Evolutionary conservation across 352 stramenopile genomes (phyloP).

Genomic region (Pythium utonaiense): DNA sequence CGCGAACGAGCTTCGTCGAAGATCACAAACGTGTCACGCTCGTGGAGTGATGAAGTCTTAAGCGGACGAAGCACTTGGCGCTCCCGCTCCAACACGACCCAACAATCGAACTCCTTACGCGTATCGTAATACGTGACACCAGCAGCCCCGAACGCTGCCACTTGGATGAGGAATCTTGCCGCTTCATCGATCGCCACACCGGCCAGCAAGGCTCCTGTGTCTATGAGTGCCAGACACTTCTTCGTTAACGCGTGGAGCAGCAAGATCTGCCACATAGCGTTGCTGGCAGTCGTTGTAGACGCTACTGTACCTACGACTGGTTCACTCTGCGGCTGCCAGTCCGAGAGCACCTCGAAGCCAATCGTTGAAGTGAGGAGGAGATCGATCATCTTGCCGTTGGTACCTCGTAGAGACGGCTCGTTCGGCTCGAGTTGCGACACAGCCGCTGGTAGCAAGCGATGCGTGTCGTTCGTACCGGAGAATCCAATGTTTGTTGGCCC

Average conservation of each 20-base stretch:
- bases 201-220: constrained; percentile 80
- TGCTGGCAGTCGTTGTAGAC: neutral
- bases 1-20: constrained; percentile 89
- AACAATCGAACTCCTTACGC: constrained; percentile 42
- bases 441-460: constrained; percentile 65
- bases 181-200: constrained; percentile 51
- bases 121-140: constrained; percentile 88
- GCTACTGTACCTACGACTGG: neutral
- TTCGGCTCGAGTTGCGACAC: constrained; percentile 60
- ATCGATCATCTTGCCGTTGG: constrained; percentile 88
- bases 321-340: neutral
- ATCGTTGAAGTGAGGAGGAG: constrained; percentile 42
- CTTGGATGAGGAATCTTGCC: constrained; percentile 41
- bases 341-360: constrained; percentile 21
- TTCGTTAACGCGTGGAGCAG: constrained; percentile 38
- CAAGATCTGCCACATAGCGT: constrained; percentile 38
- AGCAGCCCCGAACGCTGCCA: constrained; percentile 24
- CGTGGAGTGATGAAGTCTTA: constrained; percentile 62
- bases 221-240: constrained; percentile 66
- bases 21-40: constrained; percentile 87
- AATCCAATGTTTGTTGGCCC: constrained; percentile 71
- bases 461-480: constrained; percentile 89
- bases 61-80: constrained; percentile 40
- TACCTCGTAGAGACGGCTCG: constrained; percentile 47
- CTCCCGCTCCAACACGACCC: constrained; percentile 72